Conservation (phyloP, 1,284 basidiomycete species). For the Cutaneotrichosporon mucoides region DNA sequence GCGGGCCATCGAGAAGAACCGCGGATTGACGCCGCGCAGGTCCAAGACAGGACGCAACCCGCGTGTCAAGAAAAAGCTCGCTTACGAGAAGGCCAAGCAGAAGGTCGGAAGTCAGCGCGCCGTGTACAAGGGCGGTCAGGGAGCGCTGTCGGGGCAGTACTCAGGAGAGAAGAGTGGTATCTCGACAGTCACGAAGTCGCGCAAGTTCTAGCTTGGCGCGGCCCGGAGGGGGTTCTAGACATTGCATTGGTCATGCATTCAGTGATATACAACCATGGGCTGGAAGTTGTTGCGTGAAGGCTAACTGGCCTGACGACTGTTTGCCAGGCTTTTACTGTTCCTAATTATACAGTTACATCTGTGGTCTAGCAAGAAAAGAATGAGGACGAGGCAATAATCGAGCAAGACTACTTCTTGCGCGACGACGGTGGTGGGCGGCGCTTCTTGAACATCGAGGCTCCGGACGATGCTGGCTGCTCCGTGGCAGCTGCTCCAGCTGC, state of each 20-base stretch:
- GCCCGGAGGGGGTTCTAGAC: not conserved
- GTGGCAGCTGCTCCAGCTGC: not conserved
- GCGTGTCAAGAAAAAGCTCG: slow-evolving; percentile 88
- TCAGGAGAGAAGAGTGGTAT: slow-evolving; percentile 66
- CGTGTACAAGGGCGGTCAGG: slow-evolving; percentile 78
- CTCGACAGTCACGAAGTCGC: slow-evolving; percentile 77
- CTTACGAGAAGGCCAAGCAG: slow-evolving; percentile 90
- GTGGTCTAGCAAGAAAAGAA: not conserved
- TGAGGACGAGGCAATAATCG: too few relatives aligned
- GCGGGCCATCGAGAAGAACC: slow-evolving; percentile 85
- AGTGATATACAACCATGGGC: too few relatives aligned
- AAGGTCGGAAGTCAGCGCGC: slow-evolving; percentile 81
- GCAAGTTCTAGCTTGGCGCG: slow-evolving; percentile 54
- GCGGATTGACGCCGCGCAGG: slow-evolving; percentile 82
- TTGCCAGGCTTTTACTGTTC: too few relatives aligned
- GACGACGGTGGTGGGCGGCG: slow-evolving; percentile 42
- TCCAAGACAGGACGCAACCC: slow-evolving; percentile 84
- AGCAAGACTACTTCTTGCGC: slow-evolving; percentile 43
- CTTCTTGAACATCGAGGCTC: slow-evolving; percentile 47
- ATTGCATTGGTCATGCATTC: too few relatives aligned
- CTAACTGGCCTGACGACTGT: too few relatives aligned
- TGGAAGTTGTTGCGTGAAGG: too few relatives aligned
- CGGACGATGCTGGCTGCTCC: slow-evolving; percentile 13
- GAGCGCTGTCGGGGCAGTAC: slow-evolving; percentile 50
- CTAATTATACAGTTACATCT: slow-evolving; percentile 1